Base-by-base conservation (phyloP, 192 early-diverging fungal genomes). In the Jimgerdemannia flammicorona region DNA sequence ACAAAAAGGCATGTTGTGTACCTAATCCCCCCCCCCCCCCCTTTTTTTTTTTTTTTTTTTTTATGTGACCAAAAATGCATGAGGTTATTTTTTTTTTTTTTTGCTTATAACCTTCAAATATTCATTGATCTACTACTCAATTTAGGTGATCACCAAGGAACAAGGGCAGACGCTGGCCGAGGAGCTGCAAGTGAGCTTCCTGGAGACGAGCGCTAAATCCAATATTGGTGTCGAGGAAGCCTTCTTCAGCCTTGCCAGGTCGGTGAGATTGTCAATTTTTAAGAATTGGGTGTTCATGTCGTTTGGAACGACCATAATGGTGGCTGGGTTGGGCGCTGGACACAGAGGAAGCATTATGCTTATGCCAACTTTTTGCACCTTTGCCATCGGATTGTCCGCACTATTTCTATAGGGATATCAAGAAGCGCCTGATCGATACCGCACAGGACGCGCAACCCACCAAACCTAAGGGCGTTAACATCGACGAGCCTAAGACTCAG, bases 121-220 rank as follows among this genome's bases (percentile, higher is more conserved):
- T 59, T 54, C 44, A 66, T 40, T 42, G 43, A 70, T 29, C 29
- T 59, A 59, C 49, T 59, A 6, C 14, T 59, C 6, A 59, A 59
- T 69, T 66, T 78, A 96, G 93, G 95, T 95, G 4, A 94, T 99
- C 69, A 86, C 91, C 79, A 98, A 94, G 84, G 97, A 97, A 76
- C 96, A 96, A 83, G 98, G 98, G 14, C 94, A 97, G 85, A 88
- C 88, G n/a, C 86, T 99, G 40, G 97, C 98, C 19, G 91, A 95
- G 77, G 96, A 99, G 82, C 93, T 96, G 73, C 91, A 91, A 67
- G 95, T 99, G 80, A 92, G 94, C 81, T 99, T 99, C 80, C 80
- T 97, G 79, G 97, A 98, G 83, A 98, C 97, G 44, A 97, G 95
- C 78, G 98, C 98, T 71, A 99, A 99, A 83, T 95, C 96, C 69